Percentiles rank a stretch among this genome's conserved stretches.
These are phyloP conservation scores for Lachnellula suecica DNA, from an alignment of 2,329 filamentous ascomycete species.

Conservation along the genomic window DNA sequence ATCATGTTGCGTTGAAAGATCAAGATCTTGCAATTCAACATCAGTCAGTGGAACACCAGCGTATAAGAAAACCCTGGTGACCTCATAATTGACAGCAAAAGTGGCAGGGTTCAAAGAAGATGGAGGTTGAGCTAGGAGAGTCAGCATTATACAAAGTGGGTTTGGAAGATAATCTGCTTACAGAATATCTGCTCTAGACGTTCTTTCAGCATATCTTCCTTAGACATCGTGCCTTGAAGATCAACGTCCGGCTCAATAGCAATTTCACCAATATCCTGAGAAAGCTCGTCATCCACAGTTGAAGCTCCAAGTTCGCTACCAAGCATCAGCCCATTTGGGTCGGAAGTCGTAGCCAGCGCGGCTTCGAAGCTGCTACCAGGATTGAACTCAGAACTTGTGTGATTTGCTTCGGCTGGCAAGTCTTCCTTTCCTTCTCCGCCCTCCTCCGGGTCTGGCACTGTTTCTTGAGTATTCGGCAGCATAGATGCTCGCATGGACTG, in stretches of 20 bases:
- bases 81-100: constrained; percentile 29
- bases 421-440: not conserved
- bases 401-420: not conserved
- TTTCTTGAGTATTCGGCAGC: constrained; percentile 13
- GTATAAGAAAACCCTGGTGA: constrained; percentile 30
- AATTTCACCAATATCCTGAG: constrained; percentile 8
- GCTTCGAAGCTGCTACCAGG: constrained; percentile 24
- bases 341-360: constrained; percentile 7
- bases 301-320: not conserved
- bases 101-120: constrained; percentile 13
- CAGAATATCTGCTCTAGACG: constrained; percentile 17
- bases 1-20: constrained; percentile 38
- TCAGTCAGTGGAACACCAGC: constrained; percentile 21
- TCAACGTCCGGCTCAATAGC: not conserved
- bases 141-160: not conserved
- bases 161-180: constrained; percentile 13
- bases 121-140: constrained; percentile 22
- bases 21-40: constrained; percentile 8
- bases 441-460: constrained; percentile 5
- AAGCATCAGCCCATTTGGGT: constrained; percentile 1
- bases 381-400: constrained; percentile 22
- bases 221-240: not conserved
- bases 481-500: not conserved
- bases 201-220: constrained; percentile 9
- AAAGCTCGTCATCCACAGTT: constrained; percentile 13